A percentile compares a stretch with the other conserved stretches of the same genome.
These are phyloP conservation scores for Xylaria polymorpha DNA, from an alignment of 2,329 filamentous ascomycete species.

Conservation along the genomic window DNA sequence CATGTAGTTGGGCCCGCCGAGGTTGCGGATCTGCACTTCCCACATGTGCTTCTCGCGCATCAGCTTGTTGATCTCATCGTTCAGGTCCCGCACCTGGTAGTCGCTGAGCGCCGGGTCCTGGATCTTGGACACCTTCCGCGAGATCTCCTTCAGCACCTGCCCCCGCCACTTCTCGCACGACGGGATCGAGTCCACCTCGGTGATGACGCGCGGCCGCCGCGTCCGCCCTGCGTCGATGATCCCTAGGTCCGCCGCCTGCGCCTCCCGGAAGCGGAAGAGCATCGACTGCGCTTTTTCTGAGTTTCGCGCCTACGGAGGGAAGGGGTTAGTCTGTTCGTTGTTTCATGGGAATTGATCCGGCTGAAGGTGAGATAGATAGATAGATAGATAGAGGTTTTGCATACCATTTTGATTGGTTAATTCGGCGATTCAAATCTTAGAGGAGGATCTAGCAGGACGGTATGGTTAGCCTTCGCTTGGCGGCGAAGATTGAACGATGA, in stretches of 20 bases:
- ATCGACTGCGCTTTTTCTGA: constrained; percentile 99
- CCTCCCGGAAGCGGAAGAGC: constrained; percentile 99
- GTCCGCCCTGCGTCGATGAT: constrained; percentile 84
- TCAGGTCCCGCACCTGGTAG: constrained; percentile 96
- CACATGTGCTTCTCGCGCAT: constrained; percentile 99
- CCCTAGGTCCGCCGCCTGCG: constrained; percentile 59
- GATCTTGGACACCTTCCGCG: constrained; percentile 94
- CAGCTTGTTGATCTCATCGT: constrained; percentile 99
- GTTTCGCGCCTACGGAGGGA: constrained; percentile 79
- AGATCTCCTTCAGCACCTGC: constrained; percentile 96
- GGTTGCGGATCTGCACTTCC: constrained; percentile 94
- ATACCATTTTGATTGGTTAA: constrained; percentile 47
- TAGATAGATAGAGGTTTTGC: background rate
- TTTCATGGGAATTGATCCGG: background rate
- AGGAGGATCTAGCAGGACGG: background rate
- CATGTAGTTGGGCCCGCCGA: constrained; percentile 99
- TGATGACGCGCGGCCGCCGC: constrained; percentile 91
- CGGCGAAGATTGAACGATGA: background rate
- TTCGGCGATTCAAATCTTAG: background rate
- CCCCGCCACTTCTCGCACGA: constrained; percentile 97
- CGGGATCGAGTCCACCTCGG: constrained; percentile 83
- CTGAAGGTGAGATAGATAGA: background rate
- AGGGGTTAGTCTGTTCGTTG: constrained; percentile 2
- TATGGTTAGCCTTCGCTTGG: background rate
- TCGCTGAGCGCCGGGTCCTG: constrained; percentile 92